Percentiles rank a stretch among this genome's conserved stretches.
Conservation (phyloP, 2,329 filamentous ascomycete genomes). For the Ilyonectria destructans region DNA sequence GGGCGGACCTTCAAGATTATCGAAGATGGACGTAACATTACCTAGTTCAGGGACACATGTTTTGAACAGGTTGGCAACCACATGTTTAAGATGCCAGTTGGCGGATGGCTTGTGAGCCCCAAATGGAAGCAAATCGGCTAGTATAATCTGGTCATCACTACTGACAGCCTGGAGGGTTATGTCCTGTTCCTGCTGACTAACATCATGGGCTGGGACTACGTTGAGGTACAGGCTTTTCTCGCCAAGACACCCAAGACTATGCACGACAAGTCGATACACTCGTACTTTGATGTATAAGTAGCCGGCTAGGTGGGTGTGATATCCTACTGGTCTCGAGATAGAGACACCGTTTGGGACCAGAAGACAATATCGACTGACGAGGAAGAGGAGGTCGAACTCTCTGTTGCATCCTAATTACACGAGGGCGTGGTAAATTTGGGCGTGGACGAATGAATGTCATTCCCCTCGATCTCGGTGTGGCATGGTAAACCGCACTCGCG, state of each 20-base stretch:
- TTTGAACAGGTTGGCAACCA: constrained; percentile 8
- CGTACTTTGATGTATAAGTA: constrained; percentile 47
- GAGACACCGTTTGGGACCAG: constrained; percentile 4
- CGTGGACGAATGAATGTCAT: too few relatives aligned
- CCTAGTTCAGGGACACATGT: background rate
- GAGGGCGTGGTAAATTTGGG: too few relatives aligned
- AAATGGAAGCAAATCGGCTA: constrained; percentile 40
- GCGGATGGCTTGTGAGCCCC: constrained; percentile 4
- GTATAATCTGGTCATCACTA: constrained; percentile 51
- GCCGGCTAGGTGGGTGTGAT: background rate
- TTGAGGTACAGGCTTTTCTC: constrained; percentile 44
- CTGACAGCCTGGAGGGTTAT: constrained; percentile 54
- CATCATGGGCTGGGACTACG: constrained; percentile 49
- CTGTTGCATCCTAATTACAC: background rate
- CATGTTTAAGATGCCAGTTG: constrained; percentile 1
- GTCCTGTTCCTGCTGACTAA: constrained; percentile 48
- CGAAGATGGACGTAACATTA: background rate
- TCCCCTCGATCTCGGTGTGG: too few relatives aligned
- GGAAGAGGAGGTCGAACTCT: constrained; percentile 1
- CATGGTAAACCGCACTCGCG: too few relatives aligned
- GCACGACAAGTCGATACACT: constrained; percentile 39
- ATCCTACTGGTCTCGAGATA: background rate
- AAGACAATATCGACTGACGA: background rate
- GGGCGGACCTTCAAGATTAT: constrained; percentile 25
- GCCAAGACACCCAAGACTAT: constrained; percentile 47